Evolutionary conservation across 2,329 filamentous ascomycete genomes (phyloP), one percentile per base, ranked within the genome.

Genomic region (Ophiostoma ips): DNA sequence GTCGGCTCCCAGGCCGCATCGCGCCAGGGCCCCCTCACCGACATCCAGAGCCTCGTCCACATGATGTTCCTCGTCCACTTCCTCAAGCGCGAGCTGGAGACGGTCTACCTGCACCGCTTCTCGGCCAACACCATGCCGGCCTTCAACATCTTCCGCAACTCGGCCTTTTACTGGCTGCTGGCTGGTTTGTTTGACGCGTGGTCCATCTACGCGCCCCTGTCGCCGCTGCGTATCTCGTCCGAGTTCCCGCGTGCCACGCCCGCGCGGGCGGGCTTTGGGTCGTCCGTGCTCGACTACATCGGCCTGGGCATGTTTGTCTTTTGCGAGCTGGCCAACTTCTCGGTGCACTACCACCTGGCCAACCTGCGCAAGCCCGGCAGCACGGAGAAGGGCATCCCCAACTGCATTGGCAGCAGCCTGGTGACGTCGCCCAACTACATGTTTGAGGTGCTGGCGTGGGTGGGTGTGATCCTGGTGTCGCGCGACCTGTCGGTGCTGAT

Each of bases 391-490:
- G 88, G 87, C 58, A 94, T 98, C 55, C 92, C 92, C 1, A 72
- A 72, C 51, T 92, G 92, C 24, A 79, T 90, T 52, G 87, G 89
- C 30, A 96, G 95, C 66, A 73, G 71, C 56, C 68, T 86, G 34
- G 90, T 98, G 48, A 98, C 92, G 12, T 94, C 89, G 70, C 92
- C 92, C 38, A 98, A 98, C 71, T 98, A 98, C 71, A 79, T 94
- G 71, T 96, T 94, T 59, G 92, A 98, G 68, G 74, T 85, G 7
- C 65, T 94, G 35, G 79, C 89, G 1, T 98, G 92, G 92, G 59
- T 85, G 30, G 89, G 88, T 24, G 73, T 96, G 50, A 82, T 84
- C 58, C 63, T 94, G 40, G 76, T 90, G 49, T 88, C 81, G 59
- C 82, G 86, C 60, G 89, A 83, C 68, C 83, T 84, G 71, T 77